These are phyloP conservation scores for Epichloe aotearoae DNA, from an alignment of 2,329 filamentous ascomycete genomes.

Conservation along the genomic window DNA sequence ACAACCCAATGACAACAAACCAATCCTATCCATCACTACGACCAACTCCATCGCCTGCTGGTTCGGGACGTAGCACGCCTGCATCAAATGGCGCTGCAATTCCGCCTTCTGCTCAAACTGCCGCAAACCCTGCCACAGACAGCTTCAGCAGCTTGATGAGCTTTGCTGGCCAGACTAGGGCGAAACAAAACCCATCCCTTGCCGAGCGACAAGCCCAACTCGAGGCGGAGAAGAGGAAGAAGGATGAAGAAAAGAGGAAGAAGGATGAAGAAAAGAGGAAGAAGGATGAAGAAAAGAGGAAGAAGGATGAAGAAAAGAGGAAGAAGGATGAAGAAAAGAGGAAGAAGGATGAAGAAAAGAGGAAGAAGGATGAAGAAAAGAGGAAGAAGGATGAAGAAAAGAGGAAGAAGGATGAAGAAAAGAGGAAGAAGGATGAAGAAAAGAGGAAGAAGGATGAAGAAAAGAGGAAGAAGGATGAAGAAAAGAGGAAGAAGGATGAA, in stretches of 20 bases:
- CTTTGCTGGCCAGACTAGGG: constrained; percentile 37
- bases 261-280: constrained; percentile 57
- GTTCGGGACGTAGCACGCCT: constrained; percentile 43
- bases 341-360: constrained; percentile 57
- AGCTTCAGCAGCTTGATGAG: constrained; percentile 68
- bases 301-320: constrained; percentile 55
- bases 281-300: constrained; percentile 57
- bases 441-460: constrained; percentile 63
- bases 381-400: constrained; percentile 58
- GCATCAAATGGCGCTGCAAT: constrained; percentile 32
- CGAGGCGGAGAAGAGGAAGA: constrained; percentile 51
- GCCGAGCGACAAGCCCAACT: constrained; percentile 63
- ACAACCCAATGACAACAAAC: constrained; percentile 20
- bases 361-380: constrained; percentile 56
- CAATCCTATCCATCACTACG: constrained; percentile 36
- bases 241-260: constrained; percentile 62
- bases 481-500: constrained; percentile 63
- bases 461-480: constrained; percentile 63
- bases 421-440: constrained; percentile 60
- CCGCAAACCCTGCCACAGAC: constrained; percentile 45
- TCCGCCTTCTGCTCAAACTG: constrained; percentile 26
- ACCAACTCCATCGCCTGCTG: constrained; percentile 41
- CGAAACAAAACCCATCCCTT: constrained; percentile 58
- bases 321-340: constrained; percentile 59
- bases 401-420: constrained; percentile 60